A percentile compares a stretch with the other conserved stretches of the same genome.
phyloP scores from a whole-genome alignment of 2,329 filamentous ascomycete genomes.

The Aureobasidium namibiae region DNA sequence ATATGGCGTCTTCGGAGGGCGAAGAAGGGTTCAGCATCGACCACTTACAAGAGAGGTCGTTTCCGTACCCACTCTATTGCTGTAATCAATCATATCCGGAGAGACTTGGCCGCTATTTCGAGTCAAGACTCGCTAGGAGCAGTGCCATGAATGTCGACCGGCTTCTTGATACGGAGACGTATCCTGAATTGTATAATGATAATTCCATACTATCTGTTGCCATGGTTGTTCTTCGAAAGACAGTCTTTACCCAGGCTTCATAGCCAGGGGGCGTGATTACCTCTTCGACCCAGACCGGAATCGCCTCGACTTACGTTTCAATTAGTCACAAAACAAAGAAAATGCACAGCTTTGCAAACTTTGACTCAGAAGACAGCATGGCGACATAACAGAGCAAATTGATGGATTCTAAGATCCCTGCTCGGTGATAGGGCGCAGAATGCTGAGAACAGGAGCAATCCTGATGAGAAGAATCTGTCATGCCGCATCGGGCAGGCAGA shows the following conservation, averaged over 20 bases:
- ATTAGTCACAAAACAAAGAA: slow-evolving; percentile 8
- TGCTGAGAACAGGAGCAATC: background rate
- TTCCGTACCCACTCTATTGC: background rate
- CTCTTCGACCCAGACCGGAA: too few relatives aligned
- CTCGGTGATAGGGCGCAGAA: too few relatives aligned
- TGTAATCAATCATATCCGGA: background rate
- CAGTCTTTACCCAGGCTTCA: too few relatives aligned
- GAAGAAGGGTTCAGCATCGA: slow-evolving; percentile 2
- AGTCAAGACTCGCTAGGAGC: background rate
- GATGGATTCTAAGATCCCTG: too few relatives aligned
- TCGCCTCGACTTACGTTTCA: slow-evolving; percentile 1
- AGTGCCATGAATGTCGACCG: background rate
- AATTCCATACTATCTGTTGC: background rate
- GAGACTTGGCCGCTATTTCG: background rate
- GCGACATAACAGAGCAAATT: background rate
- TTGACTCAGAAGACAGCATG: slow-evolving; percentile 1
- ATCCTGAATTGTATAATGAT: background rate
- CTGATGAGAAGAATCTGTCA: background rate
- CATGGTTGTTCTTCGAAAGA: background rate
- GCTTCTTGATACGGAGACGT: too few relatives aligned
- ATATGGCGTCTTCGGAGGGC: slow-evolving; percentile 3
- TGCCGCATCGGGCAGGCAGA: background rate
- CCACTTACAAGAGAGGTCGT: background rate
- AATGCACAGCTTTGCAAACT: background rate
- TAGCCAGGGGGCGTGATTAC: too few relatives aligned